Evolutionary conservation across 371 early-diverging fungal genomes (phyloP).

Genomic region (Saksenaea vasiformis): DNA sequence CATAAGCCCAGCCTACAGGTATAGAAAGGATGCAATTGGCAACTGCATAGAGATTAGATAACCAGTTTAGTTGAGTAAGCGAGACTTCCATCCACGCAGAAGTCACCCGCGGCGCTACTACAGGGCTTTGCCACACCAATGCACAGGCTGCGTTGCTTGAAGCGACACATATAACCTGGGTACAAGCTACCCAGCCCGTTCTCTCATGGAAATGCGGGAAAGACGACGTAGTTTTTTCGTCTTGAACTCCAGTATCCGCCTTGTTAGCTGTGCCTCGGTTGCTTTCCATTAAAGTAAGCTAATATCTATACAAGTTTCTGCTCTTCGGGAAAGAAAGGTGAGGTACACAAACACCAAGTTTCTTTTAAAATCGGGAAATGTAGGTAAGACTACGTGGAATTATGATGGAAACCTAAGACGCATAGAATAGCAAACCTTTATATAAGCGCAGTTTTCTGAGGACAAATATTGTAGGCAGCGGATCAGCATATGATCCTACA

Average conservation of each 20-base stretch:
- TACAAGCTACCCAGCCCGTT: neutral
- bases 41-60: slow-evolving; percentile 37
- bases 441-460: no score
- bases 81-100: slow-evolving; percentile 34
- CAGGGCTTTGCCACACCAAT: slow-evolving; percentile 32
- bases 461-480: no score
- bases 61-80: slow-evolving; percentile 35
- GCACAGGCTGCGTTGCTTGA: slow-evolving; percentile 26
- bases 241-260: no score
- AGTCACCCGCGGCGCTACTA: slow-evolving; percentile 25
- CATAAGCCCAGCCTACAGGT: slow-evolving; percentile 34
- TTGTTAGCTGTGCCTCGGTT: no score
- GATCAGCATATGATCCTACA: no score
- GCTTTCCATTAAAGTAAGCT: no score
- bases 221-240: neutral
- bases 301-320: neutral
- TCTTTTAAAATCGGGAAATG: no score
- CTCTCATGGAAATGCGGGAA: neutral
- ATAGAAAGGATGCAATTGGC: slow-evolving; percentile 30
- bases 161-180: neutral
- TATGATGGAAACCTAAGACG: no score
- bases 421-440: no score
- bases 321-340: neutral
- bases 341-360: neutral
- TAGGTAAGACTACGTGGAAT: no score